Evolutionary conservation across 345 rosid genomes (phyloP).

Genomic region (Arabidopsis thaliana): DNA sequence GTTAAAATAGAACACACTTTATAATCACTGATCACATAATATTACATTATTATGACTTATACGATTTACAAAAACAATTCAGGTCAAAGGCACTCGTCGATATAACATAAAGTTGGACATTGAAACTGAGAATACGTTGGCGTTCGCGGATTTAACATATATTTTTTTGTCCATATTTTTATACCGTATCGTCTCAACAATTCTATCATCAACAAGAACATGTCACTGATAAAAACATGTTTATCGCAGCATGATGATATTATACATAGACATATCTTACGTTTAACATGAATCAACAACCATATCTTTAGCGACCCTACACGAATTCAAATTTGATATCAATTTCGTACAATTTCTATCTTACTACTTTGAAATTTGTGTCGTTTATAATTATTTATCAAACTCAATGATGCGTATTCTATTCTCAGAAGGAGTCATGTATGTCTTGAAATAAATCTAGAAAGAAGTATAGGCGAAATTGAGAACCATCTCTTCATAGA

Average conservation of each 20-base stretch:
- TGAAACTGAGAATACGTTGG: neutral
- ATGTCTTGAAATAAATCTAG: conserved; percentile 17
- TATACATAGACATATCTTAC: neutral
- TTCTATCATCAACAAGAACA: conserved; percentile 11
- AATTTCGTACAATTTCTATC: neutral
- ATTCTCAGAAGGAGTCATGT: conserved; percentile 1
- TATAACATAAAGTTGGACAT: neutral
- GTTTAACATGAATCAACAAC: neutral
- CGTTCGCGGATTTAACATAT: neutral
- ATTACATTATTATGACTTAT: neutral
- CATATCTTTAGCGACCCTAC: neutral
- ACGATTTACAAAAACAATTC: too few species aligned
- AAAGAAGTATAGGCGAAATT: neutral
- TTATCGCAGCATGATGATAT: neutral
- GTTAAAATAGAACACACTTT: too few species aligned
- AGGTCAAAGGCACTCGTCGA: neutral
- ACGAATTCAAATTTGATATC: conserved; percentile 4
- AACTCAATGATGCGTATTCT: neutral
- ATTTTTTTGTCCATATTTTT: conserved; percentile 1
- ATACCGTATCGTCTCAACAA: neutral
- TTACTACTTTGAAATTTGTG: neutral
- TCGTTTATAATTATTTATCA: neutral
- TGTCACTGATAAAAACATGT: conserved; percentile 17
- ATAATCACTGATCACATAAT: too few species aligned
- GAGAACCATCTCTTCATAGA: conserved; percentile 12